Conservation (phyloP, 2,329 filamentous ascomycete genomes). For the Ascochyta viciae-villosae region DNA sequence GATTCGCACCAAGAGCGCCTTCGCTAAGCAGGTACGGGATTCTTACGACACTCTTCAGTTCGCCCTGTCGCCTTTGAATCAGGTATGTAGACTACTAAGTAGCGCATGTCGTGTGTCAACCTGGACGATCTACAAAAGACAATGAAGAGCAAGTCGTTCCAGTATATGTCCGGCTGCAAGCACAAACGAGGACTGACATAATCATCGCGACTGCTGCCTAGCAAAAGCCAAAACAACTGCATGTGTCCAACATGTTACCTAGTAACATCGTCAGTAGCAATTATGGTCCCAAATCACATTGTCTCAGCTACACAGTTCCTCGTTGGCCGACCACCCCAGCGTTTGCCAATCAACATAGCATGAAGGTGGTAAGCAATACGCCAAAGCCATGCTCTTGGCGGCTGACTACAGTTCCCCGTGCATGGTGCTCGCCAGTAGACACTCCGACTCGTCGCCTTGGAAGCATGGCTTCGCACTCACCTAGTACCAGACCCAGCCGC, state of each 20-base stretch:
- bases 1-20: not conserved
- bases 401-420: not conserved
- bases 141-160: not conserved
- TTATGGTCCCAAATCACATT: too few relatives aligned
- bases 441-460: not conserved
- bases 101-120: not conserved
- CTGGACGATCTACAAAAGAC: not conserved
- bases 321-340: not conserved
- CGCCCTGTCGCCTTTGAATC: not conserved
- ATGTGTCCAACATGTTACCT: too few relatives aligned
- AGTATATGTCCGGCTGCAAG: not conserved
- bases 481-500: not conserved
- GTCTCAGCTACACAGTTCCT: not conserved
- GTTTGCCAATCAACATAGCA: not conserved
- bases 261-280: too few relatives aligned
- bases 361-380: not conserved
- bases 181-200: not conserved
- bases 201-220: not conserved
- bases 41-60: too few relatives aligned
- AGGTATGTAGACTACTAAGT: not conserved
- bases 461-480: not conserved
- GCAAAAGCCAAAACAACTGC: too few relatives aligned
- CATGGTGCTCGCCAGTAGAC: not conserved
- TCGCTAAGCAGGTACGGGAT: too few relatives aligned
- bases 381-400: not conserved